Conservation (phyloP, 805 yeast species). For the Komagataella mondaviorum region DNA sequence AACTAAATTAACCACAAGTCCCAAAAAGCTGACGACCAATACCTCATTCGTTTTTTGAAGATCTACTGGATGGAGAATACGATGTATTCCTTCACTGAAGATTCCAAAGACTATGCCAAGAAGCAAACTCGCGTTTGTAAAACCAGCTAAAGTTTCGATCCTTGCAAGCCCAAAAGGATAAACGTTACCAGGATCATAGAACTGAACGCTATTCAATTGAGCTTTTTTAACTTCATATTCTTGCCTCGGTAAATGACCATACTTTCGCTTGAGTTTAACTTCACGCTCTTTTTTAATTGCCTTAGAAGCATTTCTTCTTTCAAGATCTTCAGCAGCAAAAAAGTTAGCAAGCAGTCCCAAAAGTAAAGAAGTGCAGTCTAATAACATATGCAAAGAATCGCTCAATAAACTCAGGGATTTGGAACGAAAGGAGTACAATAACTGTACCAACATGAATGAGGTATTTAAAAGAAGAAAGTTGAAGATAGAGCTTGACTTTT, state of each 20-base stretch:
- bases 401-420: constrained; percentile 84
- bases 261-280: neutral
- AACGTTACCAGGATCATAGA: constrained; percentile 31
- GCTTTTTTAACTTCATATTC: neutral
- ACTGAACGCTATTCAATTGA: neutral
- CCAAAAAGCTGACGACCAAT: constrained; percentile 71
- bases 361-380: constrained; percentile 84
- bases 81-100: constrained; percentile 71
- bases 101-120: constrained; percentile 86
- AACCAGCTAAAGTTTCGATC: constrained; percentile 88
- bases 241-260: neutral
- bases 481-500: constrained; percentile 81
- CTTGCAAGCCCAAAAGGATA: constrained; percentile 81
- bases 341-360: constrained; percentile 82
- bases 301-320: neutral
- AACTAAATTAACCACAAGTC: constrained; percentile 76
- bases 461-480: constrained; percentile 76
- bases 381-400: constrained; percentile 92
- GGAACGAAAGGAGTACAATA: constrained; percentile 83
- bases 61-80: constrained; percentile 66
- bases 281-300: neutral
- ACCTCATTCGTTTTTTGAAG: constrained; percentile 75
- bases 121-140: constrained; percentile 82
- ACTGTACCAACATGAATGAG: constrained; percentile 88
- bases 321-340: constrained; percentile 16